Evolutionary conservation across 768 basidiomycete species (phyloP).

Genomic region (Lactarius hengduanensis): DNA sequence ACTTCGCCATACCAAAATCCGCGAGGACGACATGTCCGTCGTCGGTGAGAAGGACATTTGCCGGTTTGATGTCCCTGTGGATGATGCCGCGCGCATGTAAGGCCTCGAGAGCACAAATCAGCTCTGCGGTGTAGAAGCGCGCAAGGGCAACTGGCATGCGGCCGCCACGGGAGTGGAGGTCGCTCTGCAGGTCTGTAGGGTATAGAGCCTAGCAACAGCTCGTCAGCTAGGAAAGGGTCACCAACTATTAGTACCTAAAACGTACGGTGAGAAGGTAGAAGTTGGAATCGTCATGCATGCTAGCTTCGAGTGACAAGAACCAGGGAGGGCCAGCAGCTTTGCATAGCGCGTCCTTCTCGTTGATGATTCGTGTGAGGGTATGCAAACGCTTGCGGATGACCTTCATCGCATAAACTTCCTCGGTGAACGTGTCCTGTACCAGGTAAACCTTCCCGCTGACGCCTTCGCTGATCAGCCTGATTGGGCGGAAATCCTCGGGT

Average conservation of each 20-base stretch:
- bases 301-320: conserved; percentile 28
- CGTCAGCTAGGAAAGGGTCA: conserved; percentile 1
- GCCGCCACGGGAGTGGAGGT: conserved; percentile 23
- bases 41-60: conserved; percentile 32
- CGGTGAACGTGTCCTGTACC: conserved; percentile 22
- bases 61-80: conserved; percentile 52
- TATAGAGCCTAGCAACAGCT: conserved; percentile 13
- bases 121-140: conserved; percentile 27
- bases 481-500: conserved; percentile 20
- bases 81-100: conserved; percentile 43
- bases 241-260: not conserved
- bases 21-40: conserved; percentile 25
- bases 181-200: conserved; percentile 23
- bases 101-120: conserved; percentile 33
- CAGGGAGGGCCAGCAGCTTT: conserved; percentile 15
- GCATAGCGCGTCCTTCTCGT: conserved; percentile 24
- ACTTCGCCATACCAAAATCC: conserved; percentile 30
- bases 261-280: conserved; percentile 29
- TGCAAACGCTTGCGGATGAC: conserved; percentile 25
- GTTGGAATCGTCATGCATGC: conserved; percentile 27
- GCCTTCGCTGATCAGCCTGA: conserved; percentile 25
- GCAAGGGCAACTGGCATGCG: conserved; percentile 18
- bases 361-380: conserved; percentile 11
- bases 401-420: conserved; percentile 21
- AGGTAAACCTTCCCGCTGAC: conserved; percentile 26